Evolutionary conservation across 768 basidiomycete species (phyloP).

Genomic region (Russula abietina): DNA sequence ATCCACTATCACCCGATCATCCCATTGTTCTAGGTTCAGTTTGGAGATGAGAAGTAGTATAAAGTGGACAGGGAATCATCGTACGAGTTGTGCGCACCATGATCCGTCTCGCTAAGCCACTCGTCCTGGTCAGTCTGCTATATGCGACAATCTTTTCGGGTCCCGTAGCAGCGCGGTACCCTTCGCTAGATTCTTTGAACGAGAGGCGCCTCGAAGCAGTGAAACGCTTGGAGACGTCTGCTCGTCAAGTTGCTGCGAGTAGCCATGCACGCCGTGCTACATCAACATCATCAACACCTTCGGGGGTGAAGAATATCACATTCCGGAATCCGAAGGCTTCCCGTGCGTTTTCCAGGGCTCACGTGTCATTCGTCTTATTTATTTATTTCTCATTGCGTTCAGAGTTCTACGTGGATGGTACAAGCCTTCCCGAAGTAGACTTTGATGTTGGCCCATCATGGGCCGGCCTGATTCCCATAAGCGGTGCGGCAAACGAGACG

Average conservation of each 20-base stretch:
- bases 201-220: slow-evolving; percentile 11
- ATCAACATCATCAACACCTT: slow-evolving; percentile 5
- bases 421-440: slow-evolving; percentile 56
- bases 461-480: slow-evolving; percentile 70
- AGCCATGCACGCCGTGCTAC: neutral
- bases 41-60: neutral
- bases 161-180: neutral
- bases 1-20: neutral
- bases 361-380: neutral
- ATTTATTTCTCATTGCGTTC: neutral
- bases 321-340: slow-evolving; percentile 63
- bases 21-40: neutral
- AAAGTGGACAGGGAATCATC: neutral
- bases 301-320: slow-evolving; percentile 54
- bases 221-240: slow-evolving; percentile 9
- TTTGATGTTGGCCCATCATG: slow-evolving; percentile 74
- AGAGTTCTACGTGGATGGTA: slow-evolving; percentile 71
- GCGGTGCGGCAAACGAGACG: slow-evolving; percentile 49
- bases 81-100: neutral
- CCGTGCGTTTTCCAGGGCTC: slow-evolving; percentile 34
- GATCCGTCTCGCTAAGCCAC: neutral
- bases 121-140: slow-evolving; percentile 1
- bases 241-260: neutral
- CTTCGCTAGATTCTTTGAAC: neutral
- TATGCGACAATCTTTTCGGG: neutral